Evolutionary conservation across 331 rosid genomes (phyloP).

Genomic region (Prunus yedoensis): DNA sequence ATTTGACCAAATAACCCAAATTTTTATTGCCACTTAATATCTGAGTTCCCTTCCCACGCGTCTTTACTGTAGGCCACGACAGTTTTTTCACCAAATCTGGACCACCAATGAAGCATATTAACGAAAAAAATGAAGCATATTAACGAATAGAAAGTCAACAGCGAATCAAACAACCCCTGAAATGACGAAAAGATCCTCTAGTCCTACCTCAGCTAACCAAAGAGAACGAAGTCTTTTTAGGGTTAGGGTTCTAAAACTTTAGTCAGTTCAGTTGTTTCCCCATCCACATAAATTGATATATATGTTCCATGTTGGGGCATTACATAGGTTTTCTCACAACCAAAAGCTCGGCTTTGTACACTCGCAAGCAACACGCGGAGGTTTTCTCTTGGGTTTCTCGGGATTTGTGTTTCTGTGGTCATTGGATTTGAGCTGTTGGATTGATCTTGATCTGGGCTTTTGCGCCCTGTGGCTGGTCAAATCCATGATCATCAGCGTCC

Average conservation of each 20-base stretch:
- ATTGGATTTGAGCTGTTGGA: conserved; percentile 14
- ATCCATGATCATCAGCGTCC: conserved; percentile 81
- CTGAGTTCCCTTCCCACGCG: too few species aligned
- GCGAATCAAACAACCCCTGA: neutral
- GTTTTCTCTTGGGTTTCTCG: neutral
- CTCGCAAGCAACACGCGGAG: neutral
- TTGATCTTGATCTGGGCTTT: conserved; percentile 55
- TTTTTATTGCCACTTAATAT: too few species aligned
- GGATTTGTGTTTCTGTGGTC: conserved; percentile 18
- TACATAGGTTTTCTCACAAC: neutral
- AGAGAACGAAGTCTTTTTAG: conserved; percentile 5
- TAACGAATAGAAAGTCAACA: neutral
- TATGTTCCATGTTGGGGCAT: conserved; percentile 4
- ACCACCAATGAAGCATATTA: too few species aligned
- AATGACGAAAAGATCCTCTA: neutral
- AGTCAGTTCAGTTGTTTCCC: neutral
- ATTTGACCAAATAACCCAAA: too few species aligned
- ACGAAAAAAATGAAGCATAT: too few species aligned
- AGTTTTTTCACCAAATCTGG: too few species aligned
- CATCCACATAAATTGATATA: neutral
- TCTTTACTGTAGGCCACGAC: too few species aligned
- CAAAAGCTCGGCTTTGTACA: neutral
- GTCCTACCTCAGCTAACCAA: neutral
- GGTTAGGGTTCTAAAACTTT: conserved; percentile 27
- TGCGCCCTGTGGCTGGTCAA: conserved; percentile 60